These are phyloP conservation scores for Pterocarpus macrocarpus DNA, from an alignment of 306 rosid species.

Conservation along the genomic window DNA sequence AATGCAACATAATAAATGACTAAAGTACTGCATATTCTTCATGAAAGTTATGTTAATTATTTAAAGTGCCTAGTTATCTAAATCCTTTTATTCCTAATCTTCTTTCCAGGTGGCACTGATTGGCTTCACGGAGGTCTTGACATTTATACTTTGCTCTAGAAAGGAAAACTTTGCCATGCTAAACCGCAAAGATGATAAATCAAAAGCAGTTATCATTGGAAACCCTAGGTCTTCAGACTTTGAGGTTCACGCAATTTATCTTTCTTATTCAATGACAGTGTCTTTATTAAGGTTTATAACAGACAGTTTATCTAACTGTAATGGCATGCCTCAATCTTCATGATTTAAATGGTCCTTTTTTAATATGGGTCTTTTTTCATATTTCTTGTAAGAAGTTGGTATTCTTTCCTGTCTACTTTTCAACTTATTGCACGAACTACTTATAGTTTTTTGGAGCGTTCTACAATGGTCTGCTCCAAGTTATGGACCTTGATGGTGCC, in stretches of 20 bases:
- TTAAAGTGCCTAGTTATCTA: slow-evolving; percentile 35
- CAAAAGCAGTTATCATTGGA: slow-evolving; percentile 77
- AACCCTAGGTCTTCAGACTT: slow-evolving; percentile 93
- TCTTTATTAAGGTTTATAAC: slow-evolving; percentile 18
- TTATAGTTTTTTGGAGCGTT: neutral
- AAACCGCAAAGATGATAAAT: slow-evolving; percentile 76
- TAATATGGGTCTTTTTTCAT: neutral
- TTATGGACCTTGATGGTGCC: too few relatives aligned
- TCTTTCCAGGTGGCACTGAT: slow-evolving; percentile 72
- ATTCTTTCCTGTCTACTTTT: slow-evolving; percentile 10
- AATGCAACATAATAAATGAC: slow-evolving; percentile 27
- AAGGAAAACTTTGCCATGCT: slow-evolving; percentile 83
- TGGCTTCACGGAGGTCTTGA: slow-evolving; percentile 94
- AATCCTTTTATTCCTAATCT: slow-evolving; percentile 32
- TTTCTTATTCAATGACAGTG: neutral
- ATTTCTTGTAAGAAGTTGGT: neutral
- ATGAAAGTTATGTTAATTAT: slow-evolving; percentile 32
- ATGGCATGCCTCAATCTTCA: neutral
- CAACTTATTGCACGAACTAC: neutral
- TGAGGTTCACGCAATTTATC: slow-evolving; percentile 62
- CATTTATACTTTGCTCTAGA: slow-evolving; percentile 84
- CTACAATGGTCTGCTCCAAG: too few relatives aligned
- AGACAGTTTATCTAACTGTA: neutral
- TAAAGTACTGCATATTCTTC: slow-evolving; percentile 7
- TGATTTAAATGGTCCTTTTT: neutral